These are phyloP conservation scores for Aspergillus japonicus DNA, from an alignment of 2,329 filamentous ascomycete genomes.

Conservation along the genomic window DNA sequence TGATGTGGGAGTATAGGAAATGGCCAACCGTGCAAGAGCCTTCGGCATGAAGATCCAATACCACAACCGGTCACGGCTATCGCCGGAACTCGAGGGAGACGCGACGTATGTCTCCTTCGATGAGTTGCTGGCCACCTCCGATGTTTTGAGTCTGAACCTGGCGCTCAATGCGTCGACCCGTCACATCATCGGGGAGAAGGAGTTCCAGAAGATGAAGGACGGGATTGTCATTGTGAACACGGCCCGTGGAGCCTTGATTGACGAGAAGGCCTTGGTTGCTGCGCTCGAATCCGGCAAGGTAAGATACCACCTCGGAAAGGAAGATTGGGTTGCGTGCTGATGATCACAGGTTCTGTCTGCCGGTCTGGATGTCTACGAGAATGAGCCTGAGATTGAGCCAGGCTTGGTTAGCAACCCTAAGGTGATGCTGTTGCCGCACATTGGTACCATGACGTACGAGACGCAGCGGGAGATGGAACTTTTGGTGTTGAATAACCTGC, in stretches of 20 bases:
- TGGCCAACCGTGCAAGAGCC: conserved; percentile 45
- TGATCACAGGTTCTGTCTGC: conserved; percentile 39
- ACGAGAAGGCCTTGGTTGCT: conserved; percentile 48
- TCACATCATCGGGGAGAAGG: conserved; percentile 48
- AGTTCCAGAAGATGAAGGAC: conserved; percentile 48
- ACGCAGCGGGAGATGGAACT: conserved; percentile 63
- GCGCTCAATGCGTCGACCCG: conserved; percentile 45
- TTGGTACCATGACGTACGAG: conserved; percentile 60
- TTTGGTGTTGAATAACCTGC: conserved; percentile 58
- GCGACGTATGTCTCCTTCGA: conserved; percentile 49
- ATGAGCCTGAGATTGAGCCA: conserved; percentile 48
- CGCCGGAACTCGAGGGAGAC: conserved; percentile 41
- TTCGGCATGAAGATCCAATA: conserved; percentile 51
- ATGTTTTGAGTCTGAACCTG: conserved; percentile 49
- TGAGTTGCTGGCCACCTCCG: conserved; percentile 45
- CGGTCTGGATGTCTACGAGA: conserved; percentile 49
- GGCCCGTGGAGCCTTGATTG: conserved; percentile 45
- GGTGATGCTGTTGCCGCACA: conserved; percentile 59
- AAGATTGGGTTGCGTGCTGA: background rate
- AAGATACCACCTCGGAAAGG: conserved; percentile 2
- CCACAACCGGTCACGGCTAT: conserved; percentile 46
- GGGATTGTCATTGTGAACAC: conserved; percentile 48
- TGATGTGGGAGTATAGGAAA: conserved; percentile 35
- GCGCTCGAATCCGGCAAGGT: conserved; percentile 48
- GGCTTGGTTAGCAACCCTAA: conserved; percentile 47